phyloP scores from a whole-genome alignment of 2,329 filamentous ascomycete genomes.

The Penicillium sp. region DNA sequence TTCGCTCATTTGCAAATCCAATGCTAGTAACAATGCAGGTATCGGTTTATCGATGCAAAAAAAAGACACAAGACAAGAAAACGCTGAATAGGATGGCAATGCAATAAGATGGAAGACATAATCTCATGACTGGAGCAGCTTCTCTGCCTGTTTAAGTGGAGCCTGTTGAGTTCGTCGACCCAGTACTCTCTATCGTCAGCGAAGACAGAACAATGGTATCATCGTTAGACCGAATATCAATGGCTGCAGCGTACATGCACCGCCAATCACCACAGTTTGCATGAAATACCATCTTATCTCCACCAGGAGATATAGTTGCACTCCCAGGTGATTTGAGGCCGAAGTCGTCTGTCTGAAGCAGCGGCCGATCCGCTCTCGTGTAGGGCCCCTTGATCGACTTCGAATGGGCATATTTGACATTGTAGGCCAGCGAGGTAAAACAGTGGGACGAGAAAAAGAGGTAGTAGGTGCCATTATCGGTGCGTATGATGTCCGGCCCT shows the following conservation, averaged over 20 bases:
- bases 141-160: background rate
- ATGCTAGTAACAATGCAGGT: background rate
- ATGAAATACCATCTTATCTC: constrained; percentile 32
- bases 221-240: constrained; percentile 22
- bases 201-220: constrained; percentile 14
- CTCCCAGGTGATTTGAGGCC: constrained; percentile 27
- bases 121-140: background rate
- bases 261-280: constrained; percentile 24
- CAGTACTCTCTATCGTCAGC: constrained; percentile 3
- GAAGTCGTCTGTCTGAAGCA: constrained; percentile 35
- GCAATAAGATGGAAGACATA: background rate
- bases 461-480: constrained; percentile 48
- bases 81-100: background rate
- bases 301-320: constrained; percentile 26
- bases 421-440: constrained; percentile 54
- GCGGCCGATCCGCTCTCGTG: constrained; percentile 27
- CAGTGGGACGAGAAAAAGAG: constrained; percentile 63
- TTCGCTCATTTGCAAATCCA: background rate
- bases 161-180: constrained; percentile 1
- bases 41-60: background rate
- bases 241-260: constrained; percentile 29
- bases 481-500: constrained; percentile 52
- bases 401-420: constrained; percentile 59
- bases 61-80: background rate
- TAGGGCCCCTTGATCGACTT: constrained; percentile 38